phyloP scores from a whole-genome alignment of 2,329 filamentous ascomycete genomes.

The Aureobasidium sp. region DNA sequence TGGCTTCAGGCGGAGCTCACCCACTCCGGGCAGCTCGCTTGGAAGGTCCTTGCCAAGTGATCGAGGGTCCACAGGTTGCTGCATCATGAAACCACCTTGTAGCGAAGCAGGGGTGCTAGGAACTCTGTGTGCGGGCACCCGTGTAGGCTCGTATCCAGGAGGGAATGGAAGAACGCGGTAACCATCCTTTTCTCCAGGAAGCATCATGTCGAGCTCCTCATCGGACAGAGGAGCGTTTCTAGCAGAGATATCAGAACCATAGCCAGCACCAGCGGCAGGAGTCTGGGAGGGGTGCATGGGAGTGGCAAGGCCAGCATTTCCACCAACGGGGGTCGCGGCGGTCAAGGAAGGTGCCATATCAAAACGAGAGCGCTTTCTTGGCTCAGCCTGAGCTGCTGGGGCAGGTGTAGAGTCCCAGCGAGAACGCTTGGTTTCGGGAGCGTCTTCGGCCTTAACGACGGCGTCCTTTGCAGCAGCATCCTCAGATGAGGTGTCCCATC shows the following conservation, averaged over 20 bases:
- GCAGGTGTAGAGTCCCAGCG: conserved; percentile 80
- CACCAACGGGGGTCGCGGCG: conserved; percentile 64
- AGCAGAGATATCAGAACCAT: conserved; percentile 71
- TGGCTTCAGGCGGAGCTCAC: conserved; percentile 92
- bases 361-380: conserved; percentile 79
- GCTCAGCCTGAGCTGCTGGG: conserved; percentile 39
- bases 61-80: conserved; percentile 79
- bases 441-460: conserved; percentile 28
- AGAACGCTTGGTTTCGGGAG: conserved; percentile 52
- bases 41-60: conserved; percentile 83
- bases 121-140: conserved; percentile 66
- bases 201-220: conserved; percentile 85
- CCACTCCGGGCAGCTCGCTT: conserved; percentile 91
- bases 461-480: conserved; percentile 27
- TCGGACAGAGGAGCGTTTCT: conserved; percentile 81
- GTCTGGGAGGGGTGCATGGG: conserved; percentile 64
- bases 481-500: conserved; percentile 61
- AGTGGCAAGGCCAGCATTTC: conserved; percentile 57
- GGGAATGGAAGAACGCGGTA: conserved; percentile 89
- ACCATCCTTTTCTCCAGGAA: conserved; percentile 65
- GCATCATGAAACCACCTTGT: conserved; percentile 88
- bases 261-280: conserved; percentile 39
- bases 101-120: conserved; percentile 57
- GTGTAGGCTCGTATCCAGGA: conserved; percentile 80
- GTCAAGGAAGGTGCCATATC: conserved; percentile 67